A percentile compares a stretch with the other conserved stretches of the same genome.
phyloP scores from a whole-genome alignment of 169 alveolate species.

The Plasmodium coatneyi region DNA sequence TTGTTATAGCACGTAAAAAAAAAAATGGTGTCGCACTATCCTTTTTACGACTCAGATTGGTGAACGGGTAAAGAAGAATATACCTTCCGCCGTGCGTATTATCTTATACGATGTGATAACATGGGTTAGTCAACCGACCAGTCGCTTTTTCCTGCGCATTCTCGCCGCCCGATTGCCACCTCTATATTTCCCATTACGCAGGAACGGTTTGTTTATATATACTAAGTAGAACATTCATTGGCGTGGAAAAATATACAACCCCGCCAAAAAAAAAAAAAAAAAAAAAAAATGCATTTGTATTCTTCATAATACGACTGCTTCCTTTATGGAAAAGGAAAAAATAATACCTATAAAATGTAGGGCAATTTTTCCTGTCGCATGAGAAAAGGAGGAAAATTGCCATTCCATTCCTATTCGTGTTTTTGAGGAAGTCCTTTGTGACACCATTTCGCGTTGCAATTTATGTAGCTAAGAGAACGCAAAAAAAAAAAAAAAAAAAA shows the following conservation, averaged over 20 bases:
- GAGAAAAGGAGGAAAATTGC: not conserved
- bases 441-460: not conserved
- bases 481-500: not conserved
- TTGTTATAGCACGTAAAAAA: not conserved
- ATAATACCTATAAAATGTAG: not conserved
- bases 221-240: not conserved
- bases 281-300: not conserved
- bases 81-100: not conserved
- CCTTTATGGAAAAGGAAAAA: not conserved
- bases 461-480: not conserved
- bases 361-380: not conserved
- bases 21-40: not conserved
- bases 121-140: not conserved
- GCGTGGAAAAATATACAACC: not conserved
- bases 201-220: not conserved
- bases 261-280: too few species aligned
- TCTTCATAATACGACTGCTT: not conserved
- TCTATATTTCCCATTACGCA: not conserved
- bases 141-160: not conserved
- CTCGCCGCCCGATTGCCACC: not conserved
- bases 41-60: not conserved
- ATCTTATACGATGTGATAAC: not conserved
- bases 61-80: not conserved
- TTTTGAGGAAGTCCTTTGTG: not conserved
- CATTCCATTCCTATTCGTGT: not conserved